Percentiles rank a stretch among this genome's conserved stretches.
These are phyloP conservation scores for Hypoxylon sp. DNA, from an alignment of 2,329 filamentous ascomycete genomes.

Conservation along the genomic window DNA sequence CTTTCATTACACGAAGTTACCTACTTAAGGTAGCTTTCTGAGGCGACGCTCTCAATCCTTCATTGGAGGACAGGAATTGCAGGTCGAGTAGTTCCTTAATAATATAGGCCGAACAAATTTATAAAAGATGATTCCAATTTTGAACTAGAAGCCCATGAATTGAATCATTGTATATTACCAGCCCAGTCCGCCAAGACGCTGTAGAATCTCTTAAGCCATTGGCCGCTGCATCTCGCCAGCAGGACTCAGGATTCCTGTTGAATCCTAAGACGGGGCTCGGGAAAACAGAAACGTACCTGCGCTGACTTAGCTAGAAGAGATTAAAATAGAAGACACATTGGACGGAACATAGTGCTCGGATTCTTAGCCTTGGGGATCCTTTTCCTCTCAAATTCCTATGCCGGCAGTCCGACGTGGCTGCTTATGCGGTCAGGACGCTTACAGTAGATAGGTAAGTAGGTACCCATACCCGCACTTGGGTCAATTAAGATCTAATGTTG, in stretches of 20 bases:
- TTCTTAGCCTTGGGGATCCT: neutral
- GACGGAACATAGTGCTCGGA: neutral
- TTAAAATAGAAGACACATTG: constrained; percentile 2
- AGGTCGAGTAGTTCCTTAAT: neutral
- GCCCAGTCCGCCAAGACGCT: neutral
- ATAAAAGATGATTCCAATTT: constrained; percentile 1
- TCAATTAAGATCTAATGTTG: constrained; percentile 4
- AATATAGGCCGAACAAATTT: neutral
- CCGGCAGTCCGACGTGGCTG: constrained; percentile 19
- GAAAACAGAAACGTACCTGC: neutral
- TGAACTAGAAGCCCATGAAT: constrained; percentile 9
- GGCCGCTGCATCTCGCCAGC: neutral
- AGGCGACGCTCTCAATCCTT: constrained; percentile 5
- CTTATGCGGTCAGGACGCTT: neutral
- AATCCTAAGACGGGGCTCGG: constrained; percentile 9
- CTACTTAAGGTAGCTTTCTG: constrained; percentile 1
- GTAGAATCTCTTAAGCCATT: neutral
- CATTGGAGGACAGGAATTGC: neutral
- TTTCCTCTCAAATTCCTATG: neutral
- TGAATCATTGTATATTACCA: neutral
- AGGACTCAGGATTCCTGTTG: constrained; percentile 17
- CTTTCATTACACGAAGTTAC: constrained; percentile 5
- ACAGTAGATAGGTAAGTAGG: neutral
- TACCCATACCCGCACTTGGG: neutral
- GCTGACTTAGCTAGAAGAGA: neutral